Conservation (phyloP, 257 asterid genomes). For the Verbascum thapsus region DNA sequence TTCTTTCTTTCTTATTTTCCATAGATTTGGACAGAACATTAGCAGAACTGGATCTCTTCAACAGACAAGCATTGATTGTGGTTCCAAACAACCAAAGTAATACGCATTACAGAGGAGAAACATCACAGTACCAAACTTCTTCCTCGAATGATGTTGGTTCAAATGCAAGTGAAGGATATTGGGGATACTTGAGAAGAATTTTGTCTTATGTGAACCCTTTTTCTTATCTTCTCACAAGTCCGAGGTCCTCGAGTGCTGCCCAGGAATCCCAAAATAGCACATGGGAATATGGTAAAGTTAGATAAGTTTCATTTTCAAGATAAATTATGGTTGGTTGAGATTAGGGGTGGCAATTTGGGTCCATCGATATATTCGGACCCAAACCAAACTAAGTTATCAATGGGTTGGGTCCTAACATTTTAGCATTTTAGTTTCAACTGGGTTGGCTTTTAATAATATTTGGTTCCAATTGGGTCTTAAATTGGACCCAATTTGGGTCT, state of each 20-base stretch:
- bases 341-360: too few species aligned
- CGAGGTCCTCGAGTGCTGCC: constrained; percentile 41
- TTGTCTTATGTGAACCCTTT: constrained; percentile 75
- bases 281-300: constrained; percentile 61
- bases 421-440: too few species aligned
- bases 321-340: background rate
- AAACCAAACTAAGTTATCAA: too few species aligned
- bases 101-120: constrained; percentile 40
- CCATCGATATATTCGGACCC: too few species aligned
- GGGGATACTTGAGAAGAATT: constrained; percentile 62
- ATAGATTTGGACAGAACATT: constrained; percentile 68
- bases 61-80: constrained; percentile 82
- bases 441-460: too few species aligned
- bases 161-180: constrained; percentile 66
- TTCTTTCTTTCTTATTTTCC: constrained; percentile 14
- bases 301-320: constrained; percentile 20
- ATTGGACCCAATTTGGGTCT: too few species aligned
- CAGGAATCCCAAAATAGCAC: constrained; percentile 55
- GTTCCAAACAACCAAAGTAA: constrained; percentile 42
- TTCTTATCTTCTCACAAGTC: constrained; percentile 61
- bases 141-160: constrained; percentile 38
- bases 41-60: constrained; percentile 66
- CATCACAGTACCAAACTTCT: constrained; percentile 38
- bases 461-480: too few species aligned
- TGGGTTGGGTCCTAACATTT: too few species aligned